Evolutionary conservation across 192 early-diverging fungal species (phyloP).

Genomic region (Entomortierella lignicola): DNA sequence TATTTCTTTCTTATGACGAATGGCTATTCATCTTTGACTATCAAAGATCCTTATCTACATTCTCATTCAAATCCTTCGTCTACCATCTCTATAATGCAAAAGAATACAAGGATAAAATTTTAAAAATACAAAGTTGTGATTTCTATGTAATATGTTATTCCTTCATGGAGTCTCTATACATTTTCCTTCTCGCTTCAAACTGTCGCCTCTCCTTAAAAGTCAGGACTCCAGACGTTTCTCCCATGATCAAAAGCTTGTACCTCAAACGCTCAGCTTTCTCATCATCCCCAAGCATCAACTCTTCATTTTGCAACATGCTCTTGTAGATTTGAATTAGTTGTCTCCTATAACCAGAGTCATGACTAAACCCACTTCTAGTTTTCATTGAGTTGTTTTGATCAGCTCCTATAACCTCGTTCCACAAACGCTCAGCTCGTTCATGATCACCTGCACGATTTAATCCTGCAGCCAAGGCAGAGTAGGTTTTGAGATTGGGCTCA

Average conservation of each 20-base stretch:
- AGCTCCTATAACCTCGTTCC: constrained; percentile 31
- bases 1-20: too few species aligned
- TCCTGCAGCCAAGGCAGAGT: constrained; percentile 28
- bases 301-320: background rate
- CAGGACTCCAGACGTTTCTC: background rate
- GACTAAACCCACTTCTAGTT: background rate
- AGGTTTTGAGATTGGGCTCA: constrained; percentile 48
- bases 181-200: constrained; percentile 18
- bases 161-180: constrained; percentile 23
- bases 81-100: too few species aligned
- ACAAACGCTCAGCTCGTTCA: constrained; percentile 21
- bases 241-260: background rate
- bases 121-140: too few species aligned
- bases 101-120: background rate
- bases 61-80: too few species aligned
- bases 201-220: constrained; percentile 28
- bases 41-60: too few species aligned
- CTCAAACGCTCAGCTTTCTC: constrained; percentile 1
- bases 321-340: background rate
- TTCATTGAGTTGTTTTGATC: constrained; percentile 6
- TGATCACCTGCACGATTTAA: constrained; percentile 34
- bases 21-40: too few species aligned
- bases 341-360: background rate
- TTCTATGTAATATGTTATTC: constrained; percentile 3
- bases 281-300: background rate